These are phyloP conservation scores for Rugonectria rugulosa DNA, from an alignment of 2,329 filamentous ascomycete genomes.

Conservation along the genomic window DNA sequence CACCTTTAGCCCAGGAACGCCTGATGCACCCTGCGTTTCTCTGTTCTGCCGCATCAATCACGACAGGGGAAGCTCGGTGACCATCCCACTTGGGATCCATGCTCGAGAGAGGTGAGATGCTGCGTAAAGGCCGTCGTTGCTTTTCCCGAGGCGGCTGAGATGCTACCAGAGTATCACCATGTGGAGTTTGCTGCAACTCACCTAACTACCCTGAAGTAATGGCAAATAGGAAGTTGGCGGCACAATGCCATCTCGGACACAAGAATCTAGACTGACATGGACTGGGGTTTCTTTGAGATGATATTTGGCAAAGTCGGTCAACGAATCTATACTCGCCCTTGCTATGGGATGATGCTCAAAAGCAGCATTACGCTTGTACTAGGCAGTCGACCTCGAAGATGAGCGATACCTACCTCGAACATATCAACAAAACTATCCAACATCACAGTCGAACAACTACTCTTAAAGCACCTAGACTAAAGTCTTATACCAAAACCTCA, in stretches of 20 bases:
- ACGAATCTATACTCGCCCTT: not conserved
- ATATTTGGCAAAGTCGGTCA: not conserved
- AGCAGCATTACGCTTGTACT: no score
- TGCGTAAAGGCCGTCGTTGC: slow-evolving; percentile 40
- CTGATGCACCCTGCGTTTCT: not conserved
- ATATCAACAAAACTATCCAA: not conserved
- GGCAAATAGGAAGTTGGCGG: not conserved
- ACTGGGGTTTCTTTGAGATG: not conserved
- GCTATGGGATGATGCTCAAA: not conserved
- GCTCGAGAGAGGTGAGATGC: slow-evolving; percentile 22
- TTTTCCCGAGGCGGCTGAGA: not conserved
- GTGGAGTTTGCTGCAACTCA: slow-evolving; percentile 9
- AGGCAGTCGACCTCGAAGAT: no score
- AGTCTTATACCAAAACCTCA: no score
- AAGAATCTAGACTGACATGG: not conserved
- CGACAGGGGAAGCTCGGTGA: slow-evolving; percentile 9
- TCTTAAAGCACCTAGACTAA: not conserved
- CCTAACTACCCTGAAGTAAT: slow-evolving; percentile 1
- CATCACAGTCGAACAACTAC: not conserved
- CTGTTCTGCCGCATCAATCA: slow-evolving; percentile 38
- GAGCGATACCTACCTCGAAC: not conserved
- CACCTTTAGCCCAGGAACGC: slow-evolving; percentile 7
- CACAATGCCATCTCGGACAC: not conserved
- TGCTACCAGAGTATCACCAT: not conserved
- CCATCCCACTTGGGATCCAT: slow-evolving; percentile 17